Evolutionary conservation across 495 filamentous ascomycete genomes (phyloP), one percentile per base, ranked within the genome.

Genomic region (Pyronema omphalodes): DNA sequence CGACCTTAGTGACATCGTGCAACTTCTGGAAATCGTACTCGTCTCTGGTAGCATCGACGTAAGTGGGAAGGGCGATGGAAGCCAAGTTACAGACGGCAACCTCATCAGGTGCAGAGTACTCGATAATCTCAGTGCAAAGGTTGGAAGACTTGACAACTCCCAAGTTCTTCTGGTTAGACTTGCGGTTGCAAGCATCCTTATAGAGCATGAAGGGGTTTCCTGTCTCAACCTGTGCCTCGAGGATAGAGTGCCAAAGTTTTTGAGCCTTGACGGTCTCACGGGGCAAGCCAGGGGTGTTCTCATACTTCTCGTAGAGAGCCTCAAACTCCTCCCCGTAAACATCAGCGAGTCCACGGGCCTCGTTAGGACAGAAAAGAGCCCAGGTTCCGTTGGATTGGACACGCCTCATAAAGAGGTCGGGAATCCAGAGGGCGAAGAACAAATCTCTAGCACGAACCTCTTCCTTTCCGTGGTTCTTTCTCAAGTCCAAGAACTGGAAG

Each of bases 141-240:
- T 98, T 98, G 61, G 91, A 98, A 76, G 85, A 94, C 66, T 84
- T 86, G 62, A 98, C 96, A 44, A 88, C 94, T 44, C 91, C 91
- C 34, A 98, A 76, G 67, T 98, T 98, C 82, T 96, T 94, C 71
- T 98, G 91, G 78, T 98, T 98, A 75, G 88, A 94, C 80, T 98
- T 98, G 62, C 79, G 78, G 75, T 98, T 98, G 76, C 85, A 89
- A 59, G 83, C 78, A 69, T 98, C 91, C 74, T 98, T 98, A 81
- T 98, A 98, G 53, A 94, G 80, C 84, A 98, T 96, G 74, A 93
- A 98, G 44, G 91, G 91, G 71, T 93, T 94, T 55, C 91, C 91
- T 40, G 91, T 98, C 78, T 98, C 91, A 34, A 88, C 94, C 73
- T 98, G 91, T 54, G 93, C 82, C 70, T 98, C 91, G 40, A 98